Evolutionary conservation across 2,329 filamentous ascomycete genomes (phyloP).

Genomic region (Xylariaceae sp.): DNA sequence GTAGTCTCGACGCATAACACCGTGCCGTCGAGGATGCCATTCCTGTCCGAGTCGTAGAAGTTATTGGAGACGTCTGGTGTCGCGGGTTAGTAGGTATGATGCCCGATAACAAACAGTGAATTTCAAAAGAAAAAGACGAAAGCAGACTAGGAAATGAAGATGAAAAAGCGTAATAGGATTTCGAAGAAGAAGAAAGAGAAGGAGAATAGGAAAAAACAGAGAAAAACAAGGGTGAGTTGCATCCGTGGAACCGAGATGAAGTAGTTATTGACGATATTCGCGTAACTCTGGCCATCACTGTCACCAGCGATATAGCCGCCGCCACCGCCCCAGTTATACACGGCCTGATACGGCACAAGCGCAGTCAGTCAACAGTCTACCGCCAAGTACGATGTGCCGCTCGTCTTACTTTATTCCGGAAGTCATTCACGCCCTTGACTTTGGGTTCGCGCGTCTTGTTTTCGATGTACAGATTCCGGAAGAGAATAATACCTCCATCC

Average conservation of each 20-base stretch:
- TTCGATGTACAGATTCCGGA: slow-evolving; percentile 53
- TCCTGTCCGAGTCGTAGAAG: slow-evolving; percentile 47
- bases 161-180: no score
- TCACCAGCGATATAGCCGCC: slow-evolving; percentile 54
- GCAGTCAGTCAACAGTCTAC: background rate
- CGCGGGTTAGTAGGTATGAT: background rate
- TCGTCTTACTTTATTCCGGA: slow-evolving; percentile 39
- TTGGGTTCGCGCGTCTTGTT: slow-evolving; percentile 56
- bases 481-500: slow-evolving; percentile 46
- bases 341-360: slow-evolving; percentile 35
- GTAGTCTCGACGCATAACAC: slow-evolving; percentile 39
- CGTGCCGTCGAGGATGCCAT: slow-evolving; percentile 47
- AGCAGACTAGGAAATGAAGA: no score
- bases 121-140: background rate
- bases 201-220: background rate
- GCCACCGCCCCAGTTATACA: slow-evolving; percentile 54
- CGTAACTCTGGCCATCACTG: slow-evolving; percentile 43
- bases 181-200: no score
- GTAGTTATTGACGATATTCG: slow-evolving; percentile 54
- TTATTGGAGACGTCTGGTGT: slow-evolving; percentile 44
- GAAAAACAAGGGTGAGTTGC: slow-evolving; percentile 22
- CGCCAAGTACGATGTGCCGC: background rate
- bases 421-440: slow-evolving; percentile 54
- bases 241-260: slow-evolving; percentile 54
- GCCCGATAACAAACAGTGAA: no score